These are phyloP conservation scores for Fusarium miscanthi DNA, from an alignment of 2,329 filamentous ascomycete genomes.

Conservation along the genomic window DNA sequence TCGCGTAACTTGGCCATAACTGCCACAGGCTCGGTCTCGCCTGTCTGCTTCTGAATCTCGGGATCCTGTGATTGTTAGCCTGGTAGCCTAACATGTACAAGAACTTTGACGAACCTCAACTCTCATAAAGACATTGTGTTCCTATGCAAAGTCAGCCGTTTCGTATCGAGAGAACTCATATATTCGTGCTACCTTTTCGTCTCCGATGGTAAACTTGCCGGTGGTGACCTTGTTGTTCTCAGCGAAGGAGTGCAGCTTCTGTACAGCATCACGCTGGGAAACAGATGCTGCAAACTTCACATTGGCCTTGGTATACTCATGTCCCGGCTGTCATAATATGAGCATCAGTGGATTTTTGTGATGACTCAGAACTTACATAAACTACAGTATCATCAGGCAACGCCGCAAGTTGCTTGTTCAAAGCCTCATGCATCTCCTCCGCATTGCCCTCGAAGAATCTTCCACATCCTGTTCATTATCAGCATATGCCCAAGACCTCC, in stretches of 20 bases:
- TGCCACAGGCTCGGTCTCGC: conserved; percentile 80
- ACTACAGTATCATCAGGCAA: conserved; percentile 93
- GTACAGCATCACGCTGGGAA: conserved; percentile 77
- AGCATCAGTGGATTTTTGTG: neutral
- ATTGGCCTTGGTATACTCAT: conserved; percentile 98
- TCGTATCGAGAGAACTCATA: neutral
- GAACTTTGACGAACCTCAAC: conserved; percentile 69
- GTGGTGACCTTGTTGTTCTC: conserved; percentile 87
- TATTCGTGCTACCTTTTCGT: conserved; percentile 80
- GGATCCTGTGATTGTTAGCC: conserved; percentile 69
- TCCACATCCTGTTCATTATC: conserved; percentile 75
- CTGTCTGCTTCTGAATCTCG: conserved; percentile 83
- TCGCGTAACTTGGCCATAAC: conserved; percentile 89
- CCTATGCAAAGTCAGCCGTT: conserved; percentile 57
- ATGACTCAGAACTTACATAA: conserved; percentile 70
- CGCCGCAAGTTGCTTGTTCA: conserved; percentile 84
- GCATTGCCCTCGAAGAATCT: conserved; percentile 95
- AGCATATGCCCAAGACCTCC: neutral
- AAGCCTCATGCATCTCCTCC: conserved; percentile 89
- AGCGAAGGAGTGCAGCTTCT: conserved; percentile 81
- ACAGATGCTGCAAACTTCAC: conserved; percentile 88
- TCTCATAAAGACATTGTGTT: conserved; percentile 98
- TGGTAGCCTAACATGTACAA: neutral
- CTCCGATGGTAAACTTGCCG: conserved; percentile 94
- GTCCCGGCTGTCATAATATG: conserved; percentile 73